Conservation (phyloP, 2,329 filamentous ascomycete genomes). For the Zymoseptoria tritici region DNA sequence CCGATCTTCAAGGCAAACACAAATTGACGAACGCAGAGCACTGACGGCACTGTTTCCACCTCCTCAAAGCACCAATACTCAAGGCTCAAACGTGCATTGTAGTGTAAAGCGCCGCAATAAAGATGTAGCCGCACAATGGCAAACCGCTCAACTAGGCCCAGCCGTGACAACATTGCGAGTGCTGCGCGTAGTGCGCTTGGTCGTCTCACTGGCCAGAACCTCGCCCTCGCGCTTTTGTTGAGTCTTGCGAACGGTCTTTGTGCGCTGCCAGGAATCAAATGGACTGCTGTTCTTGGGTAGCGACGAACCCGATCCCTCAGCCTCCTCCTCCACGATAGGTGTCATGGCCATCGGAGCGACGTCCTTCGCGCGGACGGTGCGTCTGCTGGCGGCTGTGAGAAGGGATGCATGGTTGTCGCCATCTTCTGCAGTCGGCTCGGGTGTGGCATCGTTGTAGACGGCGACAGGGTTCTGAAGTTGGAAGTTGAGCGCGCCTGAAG, state of each 20-base stretch:
- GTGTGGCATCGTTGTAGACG: not conserved
- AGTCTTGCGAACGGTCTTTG: conserved; percentile 39
- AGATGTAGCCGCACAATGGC: not conserved
- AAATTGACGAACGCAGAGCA: not conserved
- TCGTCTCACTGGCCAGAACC: not conserved
- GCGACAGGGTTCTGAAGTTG: not conserved
- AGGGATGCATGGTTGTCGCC: conserved; percentile 13
- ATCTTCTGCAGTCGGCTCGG: conserved; percentile 41
- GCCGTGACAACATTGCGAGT: not conserved
- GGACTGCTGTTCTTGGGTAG: conserved; percentile 41
- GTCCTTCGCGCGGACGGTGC: conserved; percentile 2
- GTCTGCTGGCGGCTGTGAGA: conserved; percentile 2
- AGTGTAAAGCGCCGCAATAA: not conserved
- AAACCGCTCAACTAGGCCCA: not conserved
- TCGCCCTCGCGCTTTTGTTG: conserved; percentile 15
- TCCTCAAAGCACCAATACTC: no score
- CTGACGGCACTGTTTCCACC: no score
- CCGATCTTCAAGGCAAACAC: no score
- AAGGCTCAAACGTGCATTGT: no score
- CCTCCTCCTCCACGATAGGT: not conserved
- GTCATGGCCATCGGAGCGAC: conserved; percentile 21
- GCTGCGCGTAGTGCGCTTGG: conserved; percentile 13
- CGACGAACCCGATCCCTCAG: conserved; percentile 7
- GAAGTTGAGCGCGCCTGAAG: conserved; percentile 3
- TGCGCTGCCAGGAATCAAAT: conserved; percentile 62